Conservation (phyloP, 768 basidiomycete genomes). For the Kwoniella sp. region DNA sequence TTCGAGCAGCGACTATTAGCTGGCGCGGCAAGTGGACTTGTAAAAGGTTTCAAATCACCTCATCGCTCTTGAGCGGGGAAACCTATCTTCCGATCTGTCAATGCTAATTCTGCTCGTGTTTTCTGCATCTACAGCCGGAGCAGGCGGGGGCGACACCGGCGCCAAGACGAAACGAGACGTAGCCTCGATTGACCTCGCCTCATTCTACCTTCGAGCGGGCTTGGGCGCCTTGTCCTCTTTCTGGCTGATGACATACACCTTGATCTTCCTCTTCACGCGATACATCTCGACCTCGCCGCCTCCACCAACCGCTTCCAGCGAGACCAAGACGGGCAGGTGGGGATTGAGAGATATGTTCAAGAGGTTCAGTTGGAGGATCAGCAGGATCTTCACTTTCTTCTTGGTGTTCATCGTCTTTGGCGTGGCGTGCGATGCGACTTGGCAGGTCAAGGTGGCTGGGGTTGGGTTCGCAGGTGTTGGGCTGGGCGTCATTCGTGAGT, state of each 20-base stretch:
- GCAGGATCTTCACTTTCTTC: slow-evolving; percentile 18
- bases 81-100: no score
- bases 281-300: slow-evolving; percentile 10
- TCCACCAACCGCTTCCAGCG: not conserved
- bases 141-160: not conserved
- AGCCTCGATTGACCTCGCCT: slow-evolving; percentile 5
- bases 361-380: slow-evolving; percentile 17
- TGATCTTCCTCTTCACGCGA: slow-evolving; percentile 14
- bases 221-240: slow-evolving; percentile 21
- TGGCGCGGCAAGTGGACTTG: no score
- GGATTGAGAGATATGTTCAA: slow-evolving; percentile 12
- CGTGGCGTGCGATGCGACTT: slow-evolving; percentile 7
- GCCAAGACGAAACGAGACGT: not conserved
- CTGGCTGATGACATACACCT: slow-evolving; percentile 22
- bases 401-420: slow-evolving; percentile 15
- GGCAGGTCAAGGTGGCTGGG: slow-evolving; percentile 11
- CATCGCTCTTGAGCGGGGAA: no score
- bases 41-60: no score
- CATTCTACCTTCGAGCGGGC: slow-evolving; percentile 24
- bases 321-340: not conserved
- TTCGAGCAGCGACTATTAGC: no score
- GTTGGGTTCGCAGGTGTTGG: slow-evolving; percentile 4
- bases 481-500: slow-evolving; percentile 21
- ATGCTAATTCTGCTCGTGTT: no score
- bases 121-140: not conserved